Base-by-base conservation (phyloP, 2,329 filamentous ascomycete genomes). In the Neofusicoccum parvum region DNA sequence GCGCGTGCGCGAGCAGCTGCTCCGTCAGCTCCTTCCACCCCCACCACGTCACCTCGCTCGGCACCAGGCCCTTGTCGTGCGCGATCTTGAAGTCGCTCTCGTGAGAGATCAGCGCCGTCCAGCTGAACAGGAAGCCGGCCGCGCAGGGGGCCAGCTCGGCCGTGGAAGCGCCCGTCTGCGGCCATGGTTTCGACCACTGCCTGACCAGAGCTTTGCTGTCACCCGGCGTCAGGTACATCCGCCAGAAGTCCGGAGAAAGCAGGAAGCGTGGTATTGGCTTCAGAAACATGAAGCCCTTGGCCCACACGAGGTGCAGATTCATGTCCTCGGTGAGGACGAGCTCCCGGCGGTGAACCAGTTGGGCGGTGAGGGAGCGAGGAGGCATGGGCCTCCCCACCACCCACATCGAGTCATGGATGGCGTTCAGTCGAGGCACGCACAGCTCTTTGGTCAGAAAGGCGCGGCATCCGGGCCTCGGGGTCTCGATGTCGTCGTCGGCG, bases 81-180 rank as follows among this genome's bases (percentile, higher is more conserved):
- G 78, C 79, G 14, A 80, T 70, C 6, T 68, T 53, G 62, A 78
- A 70, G 65, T 81, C 79, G 66, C 72, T 73, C 41, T 71, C 67
- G 64, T 75, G 70, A 34, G 68, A 51, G 34, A 81, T 71, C 11
- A 81, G 73, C 71, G 75, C 78, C 6, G 71, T 68, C 66, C 80
- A 81, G 4, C 77, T 78, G 3, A 74, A 69, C 0, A 80, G 68
- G 43, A 80, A 72, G 2, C 79, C 78, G 15, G 69, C n/a, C 10
- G 48, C 48, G 17, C 17, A 32, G 20, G 14, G 6, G 3, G 17
- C 20, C 3, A 50, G 48, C 12, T 34, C 23, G 1, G 14, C 15
- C 14, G 14, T 7, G 11, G 12, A 14, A 15, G 37, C 37, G 37
- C 37, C 10, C 3, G 0, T 2, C 3, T 11, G 37, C 3, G 10